Evolutionary conservation across 2,329 filamentous ascomycete genomes (phyloP), one percentile per base, ranked within the genome.

Genomic region (Dothideomycetidae sp.): DNA sequence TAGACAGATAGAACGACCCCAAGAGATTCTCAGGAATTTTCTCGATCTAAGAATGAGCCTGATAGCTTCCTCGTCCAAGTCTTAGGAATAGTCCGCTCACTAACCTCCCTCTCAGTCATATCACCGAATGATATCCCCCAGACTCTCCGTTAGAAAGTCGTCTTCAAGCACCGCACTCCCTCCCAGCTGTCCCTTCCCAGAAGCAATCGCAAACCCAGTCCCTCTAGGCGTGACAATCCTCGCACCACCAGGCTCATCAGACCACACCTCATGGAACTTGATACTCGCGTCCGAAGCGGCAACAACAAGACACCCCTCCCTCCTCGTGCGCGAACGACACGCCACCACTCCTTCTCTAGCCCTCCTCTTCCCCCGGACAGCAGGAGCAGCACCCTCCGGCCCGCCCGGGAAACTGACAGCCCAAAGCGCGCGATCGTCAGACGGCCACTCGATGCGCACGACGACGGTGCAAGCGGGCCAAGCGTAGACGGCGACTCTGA

Each of bases 241-340:
- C 68, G 63, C 2, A 23, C 10, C 33, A 15, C 41, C 28, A 12
- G 29, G 29, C 7, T 37, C 33, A 16, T 55, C 52, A 13, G 48
- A 45, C 90, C 86, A 96, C 9, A 98, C 75, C 60, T 96, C 86
- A 56, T 96, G 85, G 51, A 96, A 96, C 53, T 90, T 90, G 57
- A 96, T 80, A 48, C 75, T 92, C 53, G 84, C 78, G 58, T 96
- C 86, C 52, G 85, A 93, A 30, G 83, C 81, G 11, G 86, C 88
- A 37, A 98, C 80, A 12, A 94, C 81, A 47, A 98, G 78, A 53
- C 85, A 93, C 0, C 81, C 83, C 49, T 88, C 81, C 46, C 74
- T 69, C 4, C 67, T 62, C 0, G 71, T 75, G 13, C 73, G 64
- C 65, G 69, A 32, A 63, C 60, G n/a, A 66, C 66, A 40, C 68